Conservation (phyloP, 306 rosid genomes). For the Cucumis cinereus region DNA sequence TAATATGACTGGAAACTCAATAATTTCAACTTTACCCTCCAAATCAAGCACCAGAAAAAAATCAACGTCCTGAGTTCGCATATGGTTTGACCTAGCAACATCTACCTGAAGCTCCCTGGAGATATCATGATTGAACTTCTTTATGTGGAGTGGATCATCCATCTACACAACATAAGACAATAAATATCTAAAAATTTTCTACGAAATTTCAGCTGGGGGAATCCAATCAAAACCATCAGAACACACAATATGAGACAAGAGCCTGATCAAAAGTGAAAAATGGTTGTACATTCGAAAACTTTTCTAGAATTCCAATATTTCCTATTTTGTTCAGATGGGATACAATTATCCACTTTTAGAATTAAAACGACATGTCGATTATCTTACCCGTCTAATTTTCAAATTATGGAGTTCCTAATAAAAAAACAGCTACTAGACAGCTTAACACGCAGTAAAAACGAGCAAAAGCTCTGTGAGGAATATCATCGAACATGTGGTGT, state of each 20-base stretch:
- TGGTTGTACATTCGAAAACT: neutral
- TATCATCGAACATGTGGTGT: conserved; percentile 33
- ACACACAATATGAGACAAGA: neutral
- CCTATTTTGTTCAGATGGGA: neutral
- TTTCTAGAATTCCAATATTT: neutral
- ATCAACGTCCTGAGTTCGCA: conserved; percentile 46
- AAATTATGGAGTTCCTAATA: neutral
- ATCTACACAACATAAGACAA: conserved; percentile 30
- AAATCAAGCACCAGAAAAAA: conserved; percentile 92
- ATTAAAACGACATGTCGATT: neutral
- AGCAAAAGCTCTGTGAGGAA: conserved; percentile 12
- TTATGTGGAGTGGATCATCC: conserved; percentile 66
- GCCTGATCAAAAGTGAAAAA: neutral
- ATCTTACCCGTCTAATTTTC: neutral
- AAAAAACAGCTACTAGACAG: neutral
- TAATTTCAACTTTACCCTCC: conserved; percentile 93
- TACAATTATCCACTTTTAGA: neutral
- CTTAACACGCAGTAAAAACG: neutral
- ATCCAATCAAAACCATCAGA: neutral
- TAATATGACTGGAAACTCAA: conserved; percentile 84
- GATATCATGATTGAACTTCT: conserved; percentile 71
- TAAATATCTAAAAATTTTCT: neutral
- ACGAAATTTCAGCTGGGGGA: neutral
- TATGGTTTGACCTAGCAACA: conserved; percentile 21
- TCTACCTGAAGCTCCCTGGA: conserved; percentile 59